phyloP scores from a whole-genome alignment of 306 rosid genomes.

The Adenanthera pavonina region DNA sequence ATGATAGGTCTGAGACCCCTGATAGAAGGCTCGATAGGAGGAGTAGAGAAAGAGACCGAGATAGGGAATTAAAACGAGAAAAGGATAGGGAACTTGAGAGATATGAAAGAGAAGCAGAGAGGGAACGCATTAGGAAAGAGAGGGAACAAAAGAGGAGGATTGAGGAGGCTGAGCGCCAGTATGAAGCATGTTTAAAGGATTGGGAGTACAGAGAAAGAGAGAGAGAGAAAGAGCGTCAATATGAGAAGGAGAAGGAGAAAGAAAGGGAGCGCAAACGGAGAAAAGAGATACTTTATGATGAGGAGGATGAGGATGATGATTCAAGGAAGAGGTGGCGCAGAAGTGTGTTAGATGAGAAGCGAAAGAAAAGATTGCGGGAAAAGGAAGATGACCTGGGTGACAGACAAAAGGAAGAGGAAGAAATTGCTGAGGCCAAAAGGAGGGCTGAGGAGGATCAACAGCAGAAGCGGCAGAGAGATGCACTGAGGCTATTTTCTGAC shows the following conservation, averaged over 20 bases:
- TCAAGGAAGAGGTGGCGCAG: conserved; percentile 94
- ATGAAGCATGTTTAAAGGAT: conserved; percentile 83
- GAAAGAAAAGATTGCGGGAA: conserved; percentile 85
- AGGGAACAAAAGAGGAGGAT: conserved; percentile 91
- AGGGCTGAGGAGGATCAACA: conserved; percentile 80
- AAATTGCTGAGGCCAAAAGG: conserved; percentile 83
- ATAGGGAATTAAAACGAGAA: conserved; percentile 84
- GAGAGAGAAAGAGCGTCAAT: conserved; percentile 87
- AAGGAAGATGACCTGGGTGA: conserved; percentile 88
- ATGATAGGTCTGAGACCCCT: conserved; percentile 82
- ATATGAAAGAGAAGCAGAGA: conserved; percentile 95
- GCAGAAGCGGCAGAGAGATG: conserved; percentile 64
- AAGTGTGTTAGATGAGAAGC: conserved; percentile 84
- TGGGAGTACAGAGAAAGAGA: conserved; percentile 99
- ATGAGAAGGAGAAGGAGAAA: conserved; percentile 93
- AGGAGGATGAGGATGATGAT: conserved; percentile 97
- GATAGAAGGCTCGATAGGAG: conserved; percentile 90
- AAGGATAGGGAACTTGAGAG: conserved; percentile 97
- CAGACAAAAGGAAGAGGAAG: conserved; percentile 82
- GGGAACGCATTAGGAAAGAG: conserved; percentile 93
- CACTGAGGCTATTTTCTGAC: conserved; percentile 57
- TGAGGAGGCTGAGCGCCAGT: conserved; percentile 91
- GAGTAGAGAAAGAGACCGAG: conserved; percentile 88
- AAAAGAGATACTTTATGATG: conserved; percentile 86
- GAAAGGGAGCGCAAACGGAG: conserved; percentile 92